Evolutionary conservation across 441 rosid species (phyloP), one percentile per base, ranked within the genome.

Genomic region (Sinapis alba): DNA sequence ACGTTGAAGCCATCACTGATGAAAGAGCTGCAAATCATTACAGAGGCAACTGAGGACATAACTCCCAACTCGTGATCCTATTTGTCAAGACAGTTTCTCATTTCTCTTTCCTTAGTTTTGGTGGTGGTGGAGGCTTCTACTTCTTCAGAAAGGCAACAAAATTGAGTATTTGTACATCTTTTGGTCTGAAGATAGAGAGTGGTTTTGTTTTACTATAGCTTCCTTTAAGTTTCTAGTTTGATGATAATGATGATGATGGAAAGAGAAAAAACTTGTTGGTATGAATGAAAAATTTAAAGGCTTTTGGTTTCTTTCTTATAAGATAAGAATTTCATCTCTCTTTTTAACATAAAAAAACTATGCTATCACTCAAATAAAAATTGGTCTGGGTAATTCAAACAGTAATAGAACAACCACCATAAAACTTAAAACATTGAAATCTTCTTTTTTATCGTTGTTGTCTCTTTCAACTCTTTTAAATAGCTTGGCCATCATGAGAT

Each of bases 1-100:
- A 82, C 85, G 70, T 8, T 56, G 67, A 82, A 77, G 68, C 89
- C 88, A 12, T 74, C 86, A 32, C 69, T 83, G 60, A 82, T 84
- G 81, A 82, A 79, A 62, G 88, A 83, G 90, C 79, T 83, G 81
- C 78, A 80, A 54, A 83, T 84, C 64, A 65, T 79, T 59, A 70
- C 65, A 69, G 83, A 83, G 15, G 73, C 74, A 69, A 77, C 64
- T 71, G 21, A 51, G 62, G 83, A 75, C 36, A 78, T 81, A 79
- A 84, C 82, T 84, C 87, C 26, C 81, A 79, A 75, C 72, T 82
- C 21, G 78, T 71, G 69, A 74, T 61, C 47, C 59, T 62, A 69
- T 76, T 53, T 70, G 3, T 34, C 41, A 8, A 24, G 27, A 24
- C 27, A 24, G 27, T 79, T 86, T 82, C 85, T 78, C 19, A 34